Percentiles rank a stretch among this genome's conserved stretches.
Evolutionary conservation across 495 filamentous ascomycete genomes (phyloP).

Genomic region (Penicillium samsonianum): DNA sequence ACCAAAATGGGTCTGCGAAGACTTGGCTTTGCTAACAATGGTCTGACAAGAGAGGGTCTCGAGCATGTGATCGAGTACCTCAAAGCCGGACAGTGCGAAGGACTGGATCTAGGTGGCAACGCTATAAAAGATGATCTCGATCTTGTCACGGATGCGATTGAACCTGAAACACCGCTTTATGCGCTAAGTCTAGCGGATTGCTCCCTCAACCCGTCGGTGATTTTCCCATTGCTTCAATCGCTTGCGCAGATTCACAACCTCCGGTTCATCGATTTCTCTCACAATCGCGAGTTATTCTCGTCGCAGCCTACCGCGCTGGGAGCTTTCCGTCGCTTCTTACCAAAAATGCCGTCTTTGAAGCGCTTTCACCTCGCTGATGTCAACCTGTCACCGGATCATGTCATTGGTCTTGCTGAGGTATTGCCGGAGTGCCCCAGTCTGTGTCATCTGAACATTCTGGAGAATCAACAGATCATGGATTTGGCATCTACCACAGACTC

Average conservation of each 20-base stretch:
- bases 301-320: conserved; percentile 71
- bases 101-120: conserved; percentile 93
- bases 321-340: conserved; percentile 78
- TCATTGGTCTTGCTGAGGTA: conserved; percentile 85
- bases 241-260: conserved; percentile 72
- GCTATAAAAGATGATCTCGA: conserved; percentile 70
- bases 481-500: conserved; percentile 71
- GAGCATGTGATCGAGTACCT: conserved; percentile 76
- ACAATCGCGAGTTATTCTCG: conserved; percentile 81
- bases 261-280: conserved; percentile 86
- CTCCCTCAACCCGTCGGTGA: conserved; percentile 67
- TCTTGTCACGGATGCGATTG: conserved; percentile 63
- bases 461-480: conserved; percentile 71
- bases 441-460: conserved; percentile 84
- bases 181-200: conserved; percentile 88
- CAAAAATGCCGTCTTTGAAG: conserved; percentile 76
- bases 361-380: conserved; percentile 88
- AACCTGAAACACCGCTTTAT: conserved; percentile 65
- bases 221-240: conserved; percentile 75
- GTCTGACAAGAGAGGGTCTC: conserved; percentile 69
- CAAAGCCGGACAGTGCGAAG: conserved; percentile 73
- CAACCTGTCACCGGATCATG: conserved; percentile 80
- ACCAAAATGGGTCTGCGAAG: conserved; percentile 71
- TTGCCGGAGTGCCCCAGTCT: conserved; percentile 80
- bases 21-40: conserved; percentile 80